phyloP scores from a whole-genome alignment of 1,284 basidiomycete genomes.

The Cryptococcus wingfieldii region DNA sequence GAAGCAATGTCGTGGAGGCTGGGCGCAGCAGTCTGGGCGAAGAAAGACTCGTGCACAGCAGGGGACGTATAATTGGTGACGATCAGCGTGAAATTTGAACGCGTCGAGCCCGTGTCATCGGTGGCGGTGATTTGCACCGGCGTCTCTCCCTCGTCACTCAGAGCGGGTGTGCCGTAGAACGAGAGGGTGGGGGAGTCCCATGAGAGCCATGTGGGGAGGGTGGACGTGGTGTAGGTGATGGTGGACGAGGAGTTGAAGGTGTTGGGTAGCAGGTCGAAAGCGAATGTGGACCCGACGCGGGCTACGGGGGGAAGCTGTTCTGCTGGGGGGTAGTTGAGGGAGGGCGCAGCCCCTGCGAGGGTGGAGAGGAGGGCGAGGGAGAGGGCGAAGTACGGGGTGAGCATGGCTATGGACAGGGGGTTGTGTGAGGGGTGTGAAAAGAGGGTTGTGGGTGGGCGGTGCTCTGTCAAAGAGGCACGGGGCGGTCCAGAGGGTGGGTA shows the following conservation, averaged over 20 bases:
- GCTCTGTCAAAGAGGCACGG: constrained; percentile 16
- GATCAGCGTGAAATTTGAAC: constrained; percentile 43
- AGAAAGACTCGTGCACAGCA: constrained; percentile 40
- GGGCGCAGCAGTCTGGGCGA: constrained; percentile 43
- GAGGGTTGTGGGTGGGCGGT: neutral
- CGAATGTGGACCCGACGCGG: constrained; percentile 40
- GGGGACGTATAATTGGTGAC: constrained; percentile 45
- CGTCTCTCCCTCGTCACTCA: constrained; percentile 33
- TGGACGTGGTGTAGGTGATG: constrained; percentile 45
- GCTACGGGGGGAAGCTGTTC: constrained; percentile 51
- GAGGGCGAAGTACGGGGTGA: constrained; percentile 6
- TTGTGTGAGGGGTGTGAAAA: neutral
- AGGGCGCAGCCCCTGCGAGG: constrained; percentile 35
- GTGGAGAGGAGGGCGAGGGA: constrained; percentile 10
- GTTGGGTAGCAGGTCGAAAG: constrained; percentile 30
- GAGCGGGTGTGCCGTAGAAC: constrained; percentile 39
- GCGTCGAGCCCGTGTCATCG: constrained; percentile 29
- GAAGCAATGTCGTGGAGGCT: constrained; percentile 38
- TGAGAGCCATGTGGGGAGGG: constrained; percentile 53
- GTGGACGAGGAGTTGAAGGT: constrained; percentile 31
- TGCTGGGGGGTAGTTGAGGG: constrained; percentile 44
- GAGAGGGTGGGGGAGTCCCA: constrained; percentile 34
- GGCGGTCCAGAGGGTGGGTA: constrained; percentile 1
- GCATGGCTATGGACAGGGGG: constrained; percentile 3
- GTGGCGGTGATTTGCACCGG: constrained; percentile 36